These are phyloP conservation scores for Dactylellina sp. DNA, from an alignment of 2,329 filamentous ascomycete genomes.

Conservation along the genomic window DNA sequence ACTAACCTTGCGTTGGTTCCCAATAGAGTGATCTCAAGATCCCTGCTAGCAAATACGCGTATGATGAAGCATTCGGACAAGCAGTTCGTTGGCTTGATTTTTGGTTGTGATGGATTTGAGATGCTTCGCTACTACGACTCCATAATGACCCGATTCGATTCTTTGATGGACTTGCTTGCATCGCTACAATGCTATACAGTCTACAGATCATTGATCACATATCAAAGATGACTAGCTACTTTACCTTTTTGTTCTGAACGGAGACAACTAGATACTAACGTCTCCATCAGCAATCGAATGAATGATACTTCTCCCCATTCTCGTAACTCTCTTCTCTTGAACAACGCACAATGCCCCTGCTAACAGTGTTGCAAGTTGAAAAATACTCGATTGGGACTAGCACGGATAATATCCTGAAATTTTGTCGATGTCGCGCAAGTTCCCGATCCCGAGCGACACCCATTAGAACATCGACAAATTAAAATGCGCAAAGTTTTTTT, in stretches of 20 bases:
- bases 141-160: too few relatives aligned
- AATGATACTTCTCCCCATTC: too few relatives aligned
- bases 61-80: conserved; percentile 84
- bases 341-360: not conserved
- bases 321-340: too few relatives aligned
- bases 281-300: too few relatives aligned
- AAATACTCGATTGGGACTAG: conserved; percentile 18
- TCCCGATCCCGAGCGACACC: conserved; percentile 48
- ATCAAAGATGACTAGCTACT: too few relatives aligned
- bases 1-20: not conserved
- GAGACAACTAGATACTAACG: too few relatives aligned
- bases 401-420: not conserved
- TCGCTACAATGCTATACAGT: too few relatives aligned
- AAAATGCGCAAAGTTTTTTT: not conserved
- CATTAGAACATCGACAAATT: conserved; percentile 35
- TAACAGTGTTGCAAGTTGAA: not conserved
- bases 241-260: too few relatives aligned
- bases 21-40: not conserved
- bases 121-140: too few relatives aligned
- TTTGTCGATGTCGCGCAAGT: conserved; percentile 44
- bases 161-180: too few relatives aligned
- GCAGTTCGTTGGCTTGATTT: conserved; percentile 81
- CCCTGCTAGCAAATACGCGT: conserved; percentile 69
- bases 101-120: conserved; percentile 59
- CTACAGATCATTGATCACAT: too few relatives aligned